Evolutionary conservation across 305 asterid genomes (phyloP).

Genomic region (Solanum hybrid): DNA sequence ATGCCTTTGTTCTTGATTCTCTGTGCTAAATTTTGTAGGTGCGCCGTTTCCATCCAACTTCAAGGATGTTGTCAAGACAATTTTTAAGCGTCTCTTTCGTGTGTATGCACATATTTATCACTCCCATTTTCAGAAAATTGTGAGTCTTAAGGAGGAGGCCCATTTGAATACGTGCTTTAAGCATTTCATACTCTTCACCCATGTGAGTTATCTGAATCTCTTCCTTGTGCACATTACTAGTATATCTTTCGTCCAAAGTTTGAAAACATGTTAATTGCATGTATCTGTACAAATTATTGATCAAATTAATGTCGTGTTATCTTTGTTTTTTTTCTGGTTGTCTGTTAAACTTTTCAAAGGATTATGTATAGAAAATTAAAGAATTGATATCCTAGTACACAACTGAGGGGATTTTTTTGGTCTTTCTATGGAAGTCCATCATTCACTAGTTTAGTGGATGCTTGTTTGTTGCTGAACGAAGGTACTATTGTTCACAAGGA

Average conservation of each 20-base stretch:
- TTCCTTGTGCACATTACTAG: not conserved
- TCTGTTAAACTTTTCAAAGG: not conserved
- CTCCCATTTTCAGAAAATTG: conserved; percentile 93
- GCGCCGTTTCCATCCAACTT: conserved; percentile 87
- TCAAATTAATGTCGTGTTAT: not conserved
- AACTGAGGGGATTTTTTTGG: not conserved
- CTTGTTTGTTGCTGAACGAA: not conserved
- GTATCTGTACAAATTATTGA: not conserved
- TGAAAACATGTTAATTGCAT: not conserved
- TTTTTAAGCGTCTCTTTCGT: conserved; percentile 92
- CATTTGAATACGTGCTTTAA: conserved; percentile 98
- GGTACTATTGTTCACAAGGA: not conserved
- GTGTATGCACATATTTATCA: conserved; percentile 96
- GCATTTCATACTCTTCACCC: conserved; percentile 82
- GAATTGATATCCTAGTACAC: not conserved
- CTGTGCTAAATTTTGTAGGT: conserved; percentile 34
- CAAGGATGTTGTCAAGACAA: conserved; percentile 94
- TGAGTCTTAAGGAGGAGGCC: conserved; percentile 96
- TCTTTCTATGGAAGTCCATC: not conserved
- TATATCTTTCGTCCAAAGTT: not conserved
- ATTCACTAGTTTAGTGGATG: not conserved
- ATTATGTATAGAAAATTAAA: not conserved
- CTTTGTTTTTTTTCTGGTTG: not conserved
- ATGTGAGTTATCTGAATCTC: conserved; percentile 40
- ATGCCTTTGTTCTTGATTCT: not conserved